phyloP scores from a whole-genome alignment of 495 filamentous ascomycete genomes.

The Talaromyces borbonicus region DNA sequence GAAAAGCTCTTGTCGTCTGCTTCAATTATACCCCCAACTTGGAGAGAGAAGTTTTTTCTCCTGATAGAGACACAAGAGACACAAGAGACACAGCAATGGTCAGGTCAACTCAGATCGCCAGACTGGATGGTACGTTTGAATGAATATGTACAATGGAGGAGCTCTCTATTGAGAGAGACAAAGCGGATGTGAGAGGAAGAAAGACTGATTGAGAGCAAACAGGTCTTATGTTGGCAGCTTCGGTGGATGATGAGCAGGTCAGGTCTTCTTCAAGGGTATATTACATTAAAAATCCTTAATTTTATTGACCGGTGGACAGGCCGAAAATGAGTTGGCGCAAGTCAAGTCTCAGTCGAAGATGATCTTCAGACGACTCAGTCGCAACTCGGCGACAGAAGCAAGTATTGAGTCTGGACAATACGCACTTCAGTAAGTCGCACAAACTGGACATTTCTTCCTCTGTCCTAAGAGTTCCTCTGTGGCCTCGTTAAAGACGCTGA shows the following conservation, averaged over 20 bases:
- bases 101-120: constrained; percentile 85
- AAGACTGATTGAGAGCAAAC: constrained; percentile 9
- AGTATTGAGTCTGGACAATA: constrained; percentile 81
- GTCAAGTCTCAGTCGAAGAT: constrained; percentile 87
- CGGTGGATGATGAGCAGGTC: constrained; percentile 82
- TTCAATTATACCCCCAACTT: not conserved
- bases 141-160: not conserved
- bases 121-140: constrained; percentile 67
- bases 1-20: not conserved
- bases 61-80: not conserved
- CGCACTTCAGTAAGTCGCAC: constrained; percentile 65
- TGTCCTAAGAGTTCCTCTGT: no score
- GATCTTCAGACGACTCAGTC: constrained; percentile 74
- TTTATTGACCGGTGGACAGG: constrained; percentile 24
- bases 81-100: constrained; percentile 56
- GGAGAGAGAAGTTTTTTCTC: not conserved
- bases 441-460: no score
- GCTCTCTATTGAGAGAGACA: no score
- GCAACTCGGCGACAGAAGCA: constrained; percentile 81
- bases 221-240: constrained; percentile 92
- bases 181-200: not conserved
- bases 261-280: not conserved
- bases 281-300: not conserved
- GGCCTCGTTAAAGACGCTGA: not conserved
- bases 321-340: constrained; percentile 69